Evolutionary conservation across 2,329 filamentous ascomycete species (phyloP), one percentile per base, ranked within the genome.

Genomic region (Scedosporium boydii): DNA sequence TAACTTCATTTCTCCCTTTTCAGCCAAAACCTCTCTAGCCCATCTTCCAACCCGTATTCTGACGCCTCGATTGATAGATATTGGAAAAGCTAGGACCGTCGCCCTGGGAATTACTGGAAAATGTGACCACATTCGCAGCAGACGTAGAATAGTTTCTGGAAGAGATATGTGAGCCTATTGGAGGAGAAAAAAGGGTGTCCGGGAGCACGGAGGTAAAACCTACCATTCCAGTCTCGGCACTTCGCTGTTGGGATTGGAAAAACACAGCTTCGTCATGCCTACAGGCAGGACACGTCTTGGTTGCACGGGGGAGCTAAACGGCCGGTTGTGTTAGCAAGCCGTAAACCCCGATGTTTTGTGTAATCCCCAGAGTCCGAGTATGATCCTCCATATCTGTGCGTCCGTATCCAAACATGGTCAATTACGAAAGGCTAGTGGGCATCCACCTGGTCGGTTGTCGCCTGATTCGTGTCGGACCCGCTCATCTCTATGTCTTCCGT

Each of bases 181-280:
- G 58, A 61, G 6, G 2, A 57, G 46, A 18, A 7, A 23, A 42
- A 6, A 27, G 26, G 42, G 48, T 27, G 46, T 23, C 26, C 27
- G 29, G 29, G 29, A 1, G 27, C 27, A 34, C 29, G 6, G 29
- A 9, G 29, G 29, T 7, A 34, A 10, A 62, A 70, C 89, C 82
- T 77, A 98, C 95, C 95, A 99, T 99, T 79, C 95, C 95, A 55
- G 95, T 99, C 76, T 98, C 93, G 58, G 91, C 91, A 68, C 89
- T 96, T 76, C 95, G 89, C 80, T 98, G 93, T 74, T 99, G 95
- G 65, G 93, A 97, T 79, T 99, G 95, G 81, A 99, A 99, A 79
- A 96, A 99, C 64, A 99, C 96, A 56, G 93, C 92, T 77, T 98
- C 93, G 69, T 87, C 86, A 75, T 95, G 89, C 67, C 84, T 83